phyloP scores from a whole-genome alignment of 2,329 filamentous ascomycete species.

The Cercospora citrullina region DNA sequence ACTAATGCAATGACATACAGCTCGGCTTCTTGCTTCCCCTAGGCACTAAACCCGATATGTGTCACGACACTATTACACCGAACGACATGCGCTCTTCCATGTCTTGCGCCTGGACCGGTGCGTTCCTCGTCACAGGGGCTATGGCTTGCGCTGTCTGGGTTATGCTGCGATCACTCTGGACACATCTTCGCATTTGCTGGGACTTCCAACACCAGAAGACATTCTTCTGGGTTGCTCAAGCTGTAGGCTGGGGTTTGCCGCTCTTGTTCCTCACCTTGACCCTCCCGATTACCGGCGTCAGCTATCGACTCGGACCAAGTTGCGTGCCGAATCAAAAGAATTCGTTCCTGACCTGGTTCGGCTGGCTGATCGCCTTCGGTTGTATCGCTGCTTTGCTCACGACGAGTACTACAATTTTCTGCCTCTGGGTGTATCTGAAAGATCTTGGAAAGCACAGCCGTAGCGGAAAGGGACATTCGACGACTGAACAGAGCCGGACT shows the following conservation, averaged over 20 bases:
- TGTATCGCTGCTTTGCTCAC: slow-evolving; percentile 39
- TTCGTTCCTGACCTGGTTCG: slow-evolving; percentile 41
- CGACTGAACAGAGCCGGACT: background rate
- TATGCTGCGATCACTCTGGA: slow-evolving; percentile 55
- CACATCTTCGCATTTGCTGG: slow-evolving; percentile 44
- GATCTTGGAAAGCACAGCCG: slow-evolving; percentile 16
- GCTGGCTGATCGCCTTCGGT: slow-evolving; percentile 42
- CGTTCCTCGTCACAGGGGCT: slow-evolving; percentile 75
- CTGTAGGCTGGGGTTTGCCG: slow-evolving; percentile 35
- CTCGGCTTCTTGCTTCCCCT: slow-evolving; percentile 85
- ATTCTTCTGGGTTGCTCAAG: slow-evolving; percentile 39
- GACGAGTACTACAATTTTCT: slow-evolving; percentile 39
- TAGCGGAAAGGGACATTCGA: background rate
- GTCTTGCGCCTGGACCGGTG: slow-evolving; percentile 77
- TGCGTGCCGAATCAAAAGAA: slow-evolving; percentile 76
- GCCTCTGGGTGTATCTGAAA: slow-evolving; percentile 39
- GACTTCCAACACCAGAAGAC: slow-evolving; percentile 36
- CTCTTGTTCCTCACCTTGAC: slow-evolving; percentile 47
- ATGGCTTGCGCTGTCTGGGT: slow-evolving; percentile 83
- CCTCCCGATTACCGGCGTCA: slow-evolving; percentile 39
- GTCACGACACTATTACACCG: slow-evolving; percentile 80
- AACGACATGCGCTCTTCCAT: slow-evolving; percentile 73
- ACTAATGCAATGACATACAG: slow-evolving; percentile 47
- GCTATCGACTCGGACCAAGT: slow-evolving; percentile 67
- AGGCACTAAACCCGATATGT: slow-evolving; percentile 70